Percentiles rank a stretch among this genome's conserved stretches.
Evolutionary conservation across 768 basidiomycete species (phyloP).

Genomic region (Pleurotus citrinopileatus): DNA sequence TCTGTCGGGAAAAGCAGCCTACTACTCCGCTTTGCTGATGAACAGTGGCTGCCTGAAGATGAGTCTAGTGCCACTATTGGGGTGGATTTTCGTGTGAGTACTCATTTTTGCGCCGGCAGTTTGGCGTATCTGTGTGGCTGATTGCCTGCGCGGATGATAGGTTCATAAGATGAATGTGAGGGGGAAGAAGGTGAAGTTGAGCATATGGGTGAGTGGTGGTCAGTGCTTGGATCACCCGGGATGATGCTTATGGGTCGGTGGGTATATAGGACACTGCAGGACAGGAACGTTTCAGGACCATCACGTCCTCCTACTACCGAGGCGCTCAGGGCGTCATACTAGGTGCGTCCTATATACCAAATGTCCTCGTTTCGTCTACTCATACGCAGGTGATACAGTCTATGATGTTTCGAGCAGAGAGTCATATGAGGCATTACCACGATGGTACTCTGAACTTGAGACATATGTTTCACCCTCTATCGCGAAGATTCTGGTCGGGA

Average conservation of each 20-base stretch:
- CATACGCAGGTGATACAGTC: slow-evolving; percentile 41
- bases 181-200: slow-evolving; percentile 85
- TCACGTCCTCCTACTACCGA: slow-evolving; percentile 94
- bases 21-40: slow-evolving; percentile 92
- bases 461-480: slow-evolving; percentile 86
- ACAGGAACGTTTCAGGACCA: slow-evolving; percentile 94
- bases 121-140: slow-evolving; percentile 9
- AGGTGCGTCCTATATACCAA: slow-evolving; percentile 33
- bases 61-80: slow-evolving; percentile 85
- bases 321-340: slow-evolving; percentile 83
- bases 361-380: background rate
- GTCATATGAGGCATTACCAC: slow-evolving; percentile 90
- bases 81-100: slow-evolving; percentile 77
- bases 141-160: too few relatives aligned
- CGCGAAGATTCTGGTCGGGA: slow-evolving; percentile 92
- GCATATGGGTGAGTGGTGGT: slow-evolving; percentile 82
- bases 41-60: slow-evolving; percentile 91
- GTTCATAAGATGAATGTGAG: slow-evolving; percentile 87
- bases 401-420: slow-evolving; percentile 94
- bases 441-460: slow-evolving; percentile 92
- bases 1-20: slow-evolving; percentile 93
- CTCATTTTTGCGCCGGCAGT: background rate
- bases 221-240: background rate
- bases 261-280: slow-evolving; percentile 85
- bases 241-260: background rate